phyloP scores from a whole-genome alignment of 129 eudicot species.

The Oenanthe sinensis region DNA sequence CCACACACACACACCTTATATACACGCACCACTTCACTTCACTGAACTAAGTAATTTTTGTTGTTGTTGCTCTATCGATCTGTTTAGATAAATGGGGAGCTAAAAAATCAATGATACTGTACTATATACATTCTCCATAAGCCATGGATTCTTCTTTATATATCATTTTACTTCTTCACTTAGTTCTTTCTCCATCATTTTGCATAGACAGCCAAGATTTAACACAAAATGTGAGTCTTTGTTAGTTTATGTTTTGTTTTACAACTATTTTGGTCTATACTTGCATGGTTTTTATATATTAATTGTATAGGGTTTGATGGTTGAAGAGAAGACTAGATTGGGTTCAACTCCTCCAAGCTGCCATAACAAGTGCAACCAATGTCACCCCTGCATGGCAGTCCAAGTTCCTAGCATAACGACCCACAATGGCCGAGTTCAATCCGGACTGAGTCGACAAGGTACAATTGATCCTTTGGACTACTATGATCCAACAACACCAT shows the following conservation, averaged over 20 bases:
- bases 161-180: constrained; percentile 11
- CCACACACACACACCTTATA: neutral
- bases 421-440: constrained; percentile 46
- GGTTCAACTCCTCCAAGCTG: constrained; percentile 67
- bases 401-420: constrained; percentile 47
- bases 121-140: neutral
- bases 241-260: neutral
- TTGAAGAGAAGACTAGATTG: constrained; percentile 42
- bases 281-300: neutral
- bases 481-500: constrained; percentile 18
- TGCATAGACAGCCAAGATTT: constrained; percentile 13
- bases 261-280: neutral
- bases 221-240: constrained; percentile 8
- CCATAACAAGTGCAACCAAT: constrained; percentile 54
- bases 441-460: constrained; percentile 15
- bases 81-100: neutral
- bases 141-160: neutral
- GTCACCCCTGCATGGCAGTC: constrained; percentile 66
- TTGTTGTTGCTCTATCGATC: neutral
- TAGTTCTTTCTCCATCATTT: constrained; percentile 10
- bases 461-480: constrained; percentile 17
- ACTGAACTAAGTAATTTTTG: neutral
- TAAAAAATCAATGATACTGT: neutral
- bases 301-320: constrained; percentile 20
- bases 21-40: neutral